Evolutionary conservation across 75 land plant genomes (phyloP), one percentile per base, ranked within the genome.

Genomic region (Selaginella moellendorffii): DNA sequence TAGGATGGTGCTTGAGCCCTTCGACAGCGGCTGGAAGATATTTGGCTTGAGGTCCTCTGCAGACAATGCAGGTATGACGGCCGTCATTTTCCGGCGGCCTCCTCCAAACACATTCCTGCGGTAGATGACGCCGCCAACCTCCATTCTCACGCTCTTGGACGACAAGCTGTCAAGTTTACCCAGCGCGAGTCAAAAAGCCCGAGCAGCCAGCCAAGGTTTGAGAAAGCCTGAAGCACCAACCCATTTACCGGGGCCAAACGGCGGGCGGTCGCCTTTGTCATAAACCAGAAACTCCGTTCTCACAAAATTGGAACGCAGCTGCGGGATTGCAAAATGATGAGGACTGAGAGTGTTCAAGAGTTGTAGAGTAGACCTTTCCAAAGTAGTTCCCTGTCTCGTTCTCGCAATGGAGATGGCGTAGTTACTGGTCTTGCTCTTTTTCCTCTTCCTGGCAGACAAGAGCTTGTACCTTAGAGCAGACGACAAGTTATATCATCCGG

Each of bases 1-100:
- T 29, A 64, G 56, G 58, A 74, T 69, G 10, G 59, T 65, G 19
- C 29, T 67, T 22, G 67, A 53, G 14, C 72, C 61, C 18, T 28
- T 29, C n/a, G 30, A 30, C 8, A 29, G 28, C 30, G 76, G 72
- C n/a, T 31, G 31, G 51, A 69, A 69, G 2, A 69, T 51, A 24
- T 69, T 54, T 24, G 76, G 72, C 42, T 69, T 74, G 23, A 56
- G 67, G 56, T 74, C 72, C 28, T 53, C 53, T n/a, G n/a, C n/a
- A 23, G 59, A 54, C 31, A 74, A 26, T 26, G 72, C 52, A 28
- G 76, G 76, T 2, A 74, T 69, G 61, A 74, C 59, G 63, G 72
- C 76, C 28, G 72, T 69, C 62, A 74, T 74, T 42, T 69, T 69
- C 22, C 72, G 66, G 0, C 63, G 76, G 25, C 76, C 76, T 52